phyloP scores from a whole-genome alignment of 164 flowering plant genomes.

The Magnolia kwangsiensis region DNA sequence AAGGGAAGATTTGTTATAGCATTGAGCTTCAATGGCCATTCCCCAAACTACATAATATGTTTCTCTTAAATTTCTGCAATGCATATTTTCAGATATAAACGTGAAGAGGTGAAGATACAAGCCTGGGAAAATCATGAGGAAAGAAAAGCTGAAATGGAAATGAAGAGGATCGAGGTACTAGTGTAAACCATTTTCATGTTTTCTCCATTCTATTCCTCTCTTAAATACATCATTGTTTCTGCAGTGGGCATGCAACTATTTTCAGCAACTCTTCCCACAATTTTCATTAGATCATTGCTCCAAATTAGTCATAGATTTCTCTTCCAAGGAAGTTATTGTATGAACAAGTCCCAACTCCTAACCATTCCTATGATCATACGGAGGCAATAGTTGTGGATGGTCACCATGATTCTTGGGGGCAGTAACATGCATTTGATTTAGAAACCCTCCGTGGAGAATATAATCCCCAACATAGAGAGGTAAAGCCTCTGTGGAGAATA shows the following conservation, averaged over 20 bases:
- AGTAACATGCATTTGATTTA: too few relatives aligned
- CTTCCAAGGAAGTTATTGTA: too few relatives aligned
- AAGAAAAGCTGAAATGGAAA: conserved; percentile 91
- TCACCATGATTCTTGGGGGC: background rate
- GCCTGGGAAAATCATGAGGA: conserved; percentile 97
- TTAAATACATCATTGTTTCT: background rate
- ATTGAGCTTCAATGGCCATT: background rate
- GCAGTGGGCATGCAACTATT: background rate
- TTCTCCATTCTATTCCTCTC: background rate
- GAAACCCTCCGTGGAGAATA: too few relatives aligned
- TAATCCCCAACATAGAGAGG: too few relatives aligned
- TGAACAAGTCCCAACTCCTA: background rate
- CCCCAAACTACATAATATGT: background rate
- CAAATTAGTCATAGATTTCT: too few relatives aligned
- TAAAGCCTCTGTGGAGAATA: too few relatives aligned
- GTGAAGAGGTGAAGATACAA: conserved; percentile 90
- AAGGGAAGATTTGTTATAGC: background rate
- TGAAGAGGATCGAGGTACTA: conserved; percentile 84
- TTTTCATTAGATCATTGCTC: too few relatives aligned
- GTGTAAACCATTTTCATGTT: background rate
- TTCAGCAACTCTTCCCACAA: background rate
- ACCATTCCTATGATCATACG: background rate
- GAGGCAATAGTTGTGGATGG: background rate
- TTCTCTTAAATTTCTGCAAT: background rate
- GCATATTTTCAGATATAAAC: conserved; percentile 58